A percentile compares a stretch with the other conserved stretches of the same genome.
Evolutionary conservation across 208 protist genomes (phyloP).

Genomic region (Trypanosoma grayi): DNA sequence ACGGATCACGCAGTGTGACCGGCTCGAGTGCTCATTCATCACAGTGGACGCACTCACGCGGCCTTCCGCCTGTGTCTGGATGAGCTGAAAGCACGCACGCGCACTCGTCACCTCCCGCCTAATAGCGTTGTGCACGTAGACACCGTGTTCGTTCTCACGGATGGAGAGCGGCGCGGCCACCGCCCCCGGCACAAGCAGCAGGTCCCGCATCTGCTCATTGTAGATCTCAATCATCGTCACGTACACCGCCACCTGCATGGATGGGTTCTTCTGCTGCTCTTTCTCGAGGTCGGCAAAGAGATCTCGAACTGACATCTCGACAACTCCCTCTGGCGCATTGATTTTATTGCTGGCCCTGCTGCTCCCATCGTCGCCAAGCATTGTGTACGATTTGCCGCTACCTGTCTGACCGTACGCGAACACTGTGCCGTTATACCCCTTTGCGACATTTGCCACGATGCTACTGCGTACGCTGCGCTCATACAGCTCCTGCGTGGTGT

Average conservation of each 20-base stretch:
- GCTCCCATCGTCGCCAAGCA: constrained; percentile 48
- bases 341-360: background rate
- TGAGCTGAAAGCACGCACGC: constrained; percentile 56
- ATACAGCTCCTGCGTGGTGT: constrained; percentile 54
- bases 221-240: constrained; percentile 79
- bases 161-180: constrained; percentile 42
- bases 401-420: constrained; percentile 88
- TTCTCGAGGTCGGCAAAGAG: constrained; percentile 50
- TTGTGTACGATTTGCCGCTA: constrained; percentile 84
- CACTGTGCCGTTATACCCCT: constrained; percentile 86
- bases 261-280: constrained; percentile 37
- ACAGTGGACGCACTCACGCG: constrained; percentile 76
- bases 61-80: constrained; percentile 44
- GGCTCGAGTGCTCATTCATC: constrained; percentile 94
- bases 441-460: constrained; percentile 57
- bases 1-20: constrained; percentile 96
- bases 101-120: constrained; percentile 44
- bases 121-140: constrained; percentile 81
- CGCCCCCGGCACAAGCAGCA: constrained; percentile 35
- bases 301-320: constrained; percentile 48
- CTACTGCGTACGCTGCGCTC: constrained; percentile 34
- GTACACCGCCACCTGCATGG: constrained; percentile 35
- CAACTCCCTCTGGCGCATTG: constrained; percentile 30
- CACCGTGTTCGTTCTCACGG: constrained; percentile 73
- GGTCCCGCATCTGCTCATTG: constrained; percentile 84